Base-by-base conservation (phyloP, 306 rosid species). In the Vicia faba region DNA sequence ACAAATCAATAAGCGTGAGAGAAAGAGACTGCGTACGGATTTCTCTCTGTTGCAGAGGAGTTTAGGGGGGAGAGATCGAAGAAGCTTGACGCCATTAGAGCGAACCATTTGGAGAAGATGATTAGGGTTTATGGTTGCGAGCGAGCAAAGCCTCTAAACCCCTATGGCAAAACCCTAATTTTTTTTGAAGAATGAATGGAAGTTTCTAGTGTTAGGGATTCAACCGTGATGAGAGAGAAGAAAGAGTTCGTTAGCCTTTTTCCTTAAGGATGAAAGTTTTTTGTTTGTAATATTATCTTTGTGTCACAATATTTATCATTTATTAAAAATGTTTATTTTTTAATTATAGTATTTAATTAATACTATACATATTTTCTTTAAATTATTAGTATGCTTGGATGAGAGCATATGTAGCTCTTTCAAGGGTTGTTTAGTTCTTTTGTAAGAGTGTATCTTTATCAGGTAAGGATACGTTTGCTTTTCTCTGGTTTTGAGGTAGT, bases 81-180 rank as follows among this genome's bases (percentile, higher is more conserved):
- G 38, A 59, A 91, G 75, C 72, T 66, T 75, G 80, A 70, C 68
- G 75, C 91, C 91, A 72, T 88, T 80, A 74, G 89, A 86, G 83
- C 91, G 86, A 80, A 80, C 91, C 97, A 91, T 91, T 68, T 73
- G 77, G 20, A 25, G 3, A 51, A 10, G 26, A 55, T 7, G 38
- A 53, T 53, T 49, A 3, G 31, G 61, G 39, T 28, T 55, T 55
- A 28, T 28, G 61, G 16, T 7, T 28, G 18, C 18, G 51, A 6
- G 50, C 16, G 50, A n/a, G 50, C 16, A 12, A 9, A 1, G 58
- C 31, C 13, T 11, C 28, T 51, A 51, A 51, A 51, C 58, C 58
- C 58, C 58, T 51, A 10, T 51, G 12, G 33, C 5, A 19, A 55
- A 55, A 26, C 38, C 61, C 61, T 28, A 26, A 55, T 3, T 12